Conservation (phyloP, 129 eudicot genomes). For the Artemisia argyi region DNA sequence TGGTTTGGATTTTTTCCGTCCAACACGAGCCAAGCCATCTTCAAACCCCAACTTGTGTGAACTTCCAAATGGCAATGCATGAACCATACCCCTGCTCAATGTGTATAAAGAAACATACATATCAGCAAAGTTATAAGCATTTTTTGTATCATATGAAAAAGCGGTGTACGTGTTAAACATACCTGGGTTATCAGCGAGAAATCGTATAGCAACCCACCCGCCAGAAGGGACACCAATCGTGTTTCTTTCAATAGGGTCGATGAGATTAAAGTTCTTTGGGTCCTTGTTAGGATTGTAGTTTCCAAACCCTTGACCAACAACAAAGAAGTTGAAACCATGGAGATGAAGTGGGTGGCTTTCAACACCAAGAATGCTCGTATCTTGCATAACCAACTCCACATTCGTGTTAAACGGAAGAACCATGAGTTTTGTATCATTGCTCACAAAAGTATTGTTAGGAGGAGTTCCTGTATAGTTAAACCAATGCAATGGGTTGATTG, state of each 20-base stretch:
- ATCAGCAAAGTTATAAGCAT: no score
- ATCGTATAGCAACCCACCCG: conserved; percentile 31
- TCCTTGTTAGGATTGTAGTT: conserved; percentile 39
- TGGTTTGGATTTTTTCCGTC: conserved; percentile 40
- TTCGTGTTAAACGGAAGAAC: conserved; percentile 48
- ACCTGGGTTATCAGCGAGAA: conserved; percentile 26
- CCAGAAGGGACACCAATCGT: conserved; percentile 55
- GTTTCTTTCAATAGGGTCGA: conserved; percentile 56
- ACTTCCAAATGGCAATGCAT: conserved; percentile 12
- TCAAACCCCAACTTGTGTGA: conserved; percentile 52
- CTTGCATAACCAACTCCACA: conserved; percentile 62
- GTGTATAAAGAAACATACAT: no score
- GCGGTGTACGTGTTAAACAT: not conserved
- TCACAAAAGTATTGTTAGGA: conserved; percentile 51
- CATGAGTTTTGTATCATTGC: conserved; percentile 52
- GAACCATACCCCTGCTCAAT: not conserved
- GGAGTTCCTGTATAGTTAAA: conserved; percentile 58
- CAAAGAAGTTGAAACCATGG: conserved; percentile 62
- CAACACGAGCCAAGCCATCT: conserved; percentile 48
- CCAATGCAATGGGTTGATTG: conserved; percentile 38
- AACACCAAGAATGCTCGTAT: conserved; percentile 54
- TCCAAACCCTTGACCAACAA: conserved; percentile 63
- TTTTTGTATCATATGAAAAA: not conserved
- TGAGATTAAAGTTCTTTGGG: conserved; percentile 32
- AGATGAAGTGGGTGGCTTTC: conserved; percentile 45